Evolutionary conservation across 495 filamentous ascomycete genomes (phyloP).

Genomic region (Aspergillus wentii): DNA sequence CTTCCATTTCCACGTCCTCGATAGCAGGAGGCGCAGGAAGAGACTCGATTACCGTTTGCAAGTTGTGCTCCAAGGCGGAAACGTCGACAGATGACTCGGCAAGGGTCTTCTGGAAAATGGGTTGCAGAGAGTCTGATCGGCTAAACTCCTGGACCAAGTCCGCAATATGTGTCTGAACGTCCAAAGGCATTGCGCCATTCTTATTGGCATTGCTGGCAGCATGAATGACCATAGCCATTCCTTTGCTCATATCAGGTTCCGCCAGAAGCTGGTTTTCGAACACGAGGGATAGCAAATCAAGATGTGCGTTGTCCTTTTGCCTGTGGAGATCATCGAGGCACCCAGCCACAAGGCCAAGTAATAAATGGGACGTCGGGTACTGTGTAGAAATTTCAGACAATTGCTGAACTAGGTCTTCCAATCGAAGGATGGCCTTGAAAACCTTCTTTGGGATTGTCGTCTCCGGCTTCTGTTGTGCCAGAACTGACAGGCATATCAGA

Average conservation of each 20-base stretch:
- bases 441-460: slow-evolving; percentile 57
- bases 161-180: slow-evolving; percentile 57
- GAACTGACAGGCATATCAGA: slow-evolving; percentile 72
- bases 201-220: slow-evolving; percentile 26
- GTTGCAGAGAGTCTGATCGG: slow-evolving; percentile 46
- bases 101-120: slow-evolving; percentile 54
- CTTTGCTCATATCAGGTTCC: slow-evolving; percentile 53
- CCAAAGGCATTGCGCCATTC: slow-evolving; percentile 34
- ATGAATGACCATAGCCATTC: slow-evolving; percentile 58
- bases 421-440: slow-evolving; percentile 61
- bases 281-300: slow-evolving; percentile 54
- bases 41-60: slow-evolving; percentile 60
- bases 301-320: slow-evolving; percentile 50
- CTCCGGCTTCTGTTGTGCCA: slow-evolving; percentile 69
- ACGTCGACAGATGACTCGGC: slow-evolving; percentile 59
- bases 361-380: slow-evolving; percentile 66
- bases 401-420: slow-evolving; percentile 51
- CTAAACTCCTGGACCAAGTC: slow-evolving; percentile 58
- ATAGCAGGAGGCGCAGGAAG: slow-evolving; percentile 24
- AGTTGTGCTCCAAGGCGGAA: slow-evolving; percentile 61
- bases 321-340: slow-evolving; percentile 59
- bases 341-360: slow-evolving; percentile 65
- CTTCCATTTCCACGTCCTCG: slow-evolving; percentile 51
- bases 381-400: slow-evolving; percentile 58
- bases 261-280: slow-evolving; percentile 57